These are phyloP conservation scores for Larix kaempferi DNA, from an alignment of 75 land plant genomes.

Conservation along the genomic window DNA sequence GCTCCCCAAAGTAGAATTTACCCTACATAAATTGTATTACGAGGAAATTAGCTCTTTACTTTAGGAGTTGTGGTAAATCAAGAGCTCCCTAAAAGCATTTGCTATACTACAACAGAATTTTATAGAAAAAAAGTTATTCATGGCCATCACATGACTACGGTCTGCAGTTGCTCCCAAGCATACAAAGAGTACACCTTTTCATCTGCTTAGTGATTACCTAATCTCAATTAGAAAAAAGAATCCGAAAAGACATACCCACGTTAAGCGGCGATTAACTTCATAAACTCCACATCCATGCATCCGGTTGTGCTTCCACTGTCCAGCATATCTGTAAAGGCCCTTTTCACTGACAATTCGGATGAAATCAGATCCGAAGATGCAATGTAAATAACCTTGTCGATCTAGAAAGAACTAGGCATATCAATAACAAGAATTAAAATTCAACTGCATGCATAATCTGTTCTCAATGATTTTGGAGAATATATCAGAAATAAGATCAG, in stretches of 20 bases:
- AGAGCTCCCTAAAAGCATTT: background rate
- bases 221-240: background rate
- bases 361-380: background rate
- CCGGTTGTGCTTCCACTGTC: conserved; percentile 92
- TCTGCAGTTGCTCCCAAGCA: background rate
- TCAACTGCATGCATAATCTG: background rate
- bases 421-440: conserved; percentile 1
- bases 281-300: conserved; percentile 96
- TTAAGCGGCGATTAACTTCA: conserved; percentile 73
- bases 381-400: background rate
- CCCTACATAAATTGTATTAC: conserved; percentile 48
- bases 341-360: conserved; percentile 53
- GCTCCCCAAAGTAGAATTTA: conserved; percentile 88
- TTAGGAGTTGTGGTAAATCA: background rate
- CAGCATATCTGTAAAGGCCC: conserved; percentile 88
- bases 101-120: background rate
- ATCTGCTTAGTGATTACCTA: background rate
- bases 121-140: background rate
- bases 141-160: background rate
- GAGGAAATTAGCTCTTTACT: background rate
- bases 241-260: conserved; percentile 39
- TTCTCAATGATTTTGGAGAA: background rate
- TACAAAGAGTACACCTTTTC: background rate
- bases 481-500: background rate
- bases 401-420: background rate